These are phyloP conservation scores for Sclerotinia nivalis DNA, from an alignment of 2,329 filamentous ascomycete species.

Conservation along the genomic window DNA sequence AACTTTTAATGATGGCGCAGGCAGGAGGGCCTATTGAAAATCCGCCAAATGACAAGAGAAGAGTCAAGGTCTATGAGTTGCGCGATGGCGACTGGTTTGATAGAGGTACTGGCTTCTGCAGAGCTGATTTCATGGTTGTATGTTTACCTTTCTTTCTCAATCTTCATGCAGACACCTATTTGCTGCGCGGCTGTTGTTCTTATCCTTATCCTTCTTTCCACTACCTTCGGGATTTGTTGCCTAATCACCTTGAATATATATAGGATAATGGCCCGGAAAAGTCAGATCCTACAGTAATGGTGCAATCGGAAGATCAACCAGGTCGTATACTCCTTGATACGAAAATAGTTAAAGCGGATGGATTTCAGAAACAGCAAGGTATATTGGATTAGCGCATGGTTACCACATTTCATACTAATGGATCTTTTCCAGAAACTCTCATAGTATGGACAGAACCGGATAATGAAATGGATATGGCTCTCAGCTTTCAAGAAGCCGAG, in stretches of 20 bases:
- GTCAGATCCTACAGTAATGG: conserved; percentile 84
- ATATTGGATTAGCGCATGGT: conserved; percentile 42
- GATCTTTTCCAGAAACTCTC: conserved; percentile 72
- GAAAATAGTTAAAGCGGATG: conserved; percentile 87
- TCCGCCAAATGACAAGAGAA: conserved; percentile 58
- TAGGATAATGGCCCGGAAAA: conserved; percentile 59
- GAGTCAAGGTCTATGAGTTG: conserved; percentile 99
- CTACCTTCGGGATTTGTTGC: conserved; percentile 26
- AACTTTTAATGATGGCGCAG: conserved; percentile 71
- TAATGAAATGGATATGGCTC: conserved; percentile 90
- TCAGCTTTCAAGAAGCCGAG: conserved; percentile 97
- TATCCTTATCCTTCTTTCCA: conserved; percentile 1
- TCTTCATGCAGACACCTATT: neutral
- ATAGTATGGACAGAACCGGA: conserved; percentile 93
- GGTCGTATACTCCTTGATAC: conserved; percentile 83
- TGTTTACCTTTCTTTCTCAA: conserved; percentile 24
- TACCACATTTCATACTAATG: conserved; percentile 36
- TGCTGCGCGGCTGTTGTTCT: neutral
- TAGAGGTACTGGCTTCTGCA: conserved; percentile 93
- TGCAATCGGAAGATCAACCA: conserved; percentile 91
- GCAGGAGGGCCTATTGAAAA: conserved; percentile 57
- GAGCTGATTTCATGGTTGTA: conserved; percentile 51
- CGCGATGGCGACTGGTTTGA: conserved; percentile 99
- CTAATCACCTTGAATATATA: conserved; percentile 37
- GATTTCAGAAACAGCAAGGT: conserved; percentile 98